Base-by-base conservation (phyloP, 1,284 basidiomycete genomes). In the Trametes pubescens region DNA sequence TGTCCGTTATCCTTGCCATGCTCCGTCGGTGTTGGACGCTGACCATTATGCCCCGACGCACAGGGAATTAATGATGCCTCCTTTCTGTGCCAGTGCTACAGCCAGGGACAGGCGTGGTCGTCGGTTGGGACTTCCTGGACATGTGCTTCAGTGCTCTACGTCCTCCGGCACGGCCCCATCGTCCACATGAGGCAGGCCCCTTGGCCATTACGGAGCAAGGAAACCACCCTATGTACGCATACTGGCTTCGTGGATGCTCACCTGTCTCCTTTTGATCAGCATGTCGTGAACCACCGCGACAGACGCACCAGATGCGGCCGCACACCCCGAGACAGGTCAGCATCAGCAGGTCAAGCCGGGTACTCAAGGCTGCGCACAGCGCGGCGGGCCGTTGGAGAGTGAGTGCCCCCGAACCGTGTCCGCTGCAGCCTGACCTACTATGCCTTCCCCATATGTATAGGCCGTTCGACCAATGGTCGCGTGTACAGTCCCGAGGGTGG, bases 401-500 rank as follows among this genome's bases (percentile, higher is more conserved):
- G 32, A 52, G 49, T 59, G 57, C n/a, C 18, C 49, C 40, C 51
- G 40, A 11, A 18, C 16, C 26, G 32, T 16, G 40, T 8, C 21
- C 40, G 24, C 38, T 21, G 4, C 35, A 13, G 54, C 14, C 46
- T 57, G 11, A 57, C 56, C 35, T 48, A 34, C 35, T 48, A 34
- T 8, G 37, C 46, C 35, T 49, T 49, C 56, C 46, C 4, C 21
- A 21, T 57, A 26, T 37, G 56, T 57, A 57, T 57, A 57, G 44
- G n/a, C 44, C 56, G 56, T 6, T 14, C 48, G 48, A n/a, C 56
- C 56, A 49, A 21, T 35, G 21, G 21, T n/a, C 46, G 35, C 35
- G 34, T 48, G 32, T 49, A 35, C 24, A 16, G 24, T 18, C 11
- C 26, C 35, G 32, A 38, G 46, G 5, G n/a, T 5, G 34, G 56